Percentiles rank a stretch among this genome's conserved stretches.
Evolutionary conservation across 495 filamentous ascomycete species (phyloP).

Genomic region (Neurospora sp.): DNA sequence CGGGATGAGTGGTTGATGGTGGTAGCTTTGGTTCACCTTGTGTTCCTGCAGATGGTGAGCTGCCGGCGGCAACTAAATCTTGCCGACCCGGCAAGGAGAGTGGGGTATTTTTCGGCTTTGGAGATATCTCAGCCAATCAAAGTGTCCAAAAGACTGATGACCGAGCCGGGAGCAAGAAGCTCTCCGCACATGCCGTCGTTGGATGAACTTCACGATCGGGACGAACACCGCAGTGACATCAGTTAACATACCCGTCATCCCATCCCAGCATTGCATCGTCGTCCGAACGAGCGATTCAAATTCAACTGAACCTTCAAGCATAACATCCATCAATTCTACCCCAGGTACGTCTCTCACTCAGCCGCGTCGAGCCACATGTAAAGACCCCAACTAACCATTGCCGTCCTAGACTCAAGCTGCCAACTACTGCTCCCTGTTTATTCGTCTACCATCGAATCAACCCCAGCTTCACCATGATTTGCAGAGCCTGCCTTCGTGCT

Average conservation of each 20-base stretch:
- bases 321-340: neutral
- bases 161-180: neutral
- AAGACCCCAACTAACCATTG: neutral
- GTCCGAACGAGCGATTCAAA: neutral
- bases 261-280: neutral
- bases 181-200: neutral
- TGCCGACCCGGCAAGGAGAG: neutral
- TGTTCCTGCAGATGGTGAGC: neutral
- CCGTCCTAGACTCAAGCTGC: neutral
- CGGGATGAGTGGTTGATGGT: neutral
- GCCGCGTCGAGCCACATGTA: neutral
- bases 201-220: neutral
- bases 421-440: neutral
- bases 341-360: neutral
- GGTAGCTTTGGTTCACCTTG: neutral
- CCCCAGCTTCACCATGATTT: slow-evolving; percentile 12
- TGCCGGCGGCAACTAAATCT: neutral
- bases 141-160: neutral
- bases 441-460: neutral
- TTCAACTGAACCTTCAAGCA: neutral
- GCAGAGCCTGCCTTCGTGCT: slow-evolving; percentile 16
- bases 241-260: neutral
- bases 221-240: neutral
- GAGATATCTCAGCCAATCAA: neutral
- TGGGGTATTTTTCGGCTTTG: neutral